A percentile compares a stretch with the other conserved stretches of the same genome.
Conservation (phyloP, 139 green algal species). For the Closterium sp. region DNA sequence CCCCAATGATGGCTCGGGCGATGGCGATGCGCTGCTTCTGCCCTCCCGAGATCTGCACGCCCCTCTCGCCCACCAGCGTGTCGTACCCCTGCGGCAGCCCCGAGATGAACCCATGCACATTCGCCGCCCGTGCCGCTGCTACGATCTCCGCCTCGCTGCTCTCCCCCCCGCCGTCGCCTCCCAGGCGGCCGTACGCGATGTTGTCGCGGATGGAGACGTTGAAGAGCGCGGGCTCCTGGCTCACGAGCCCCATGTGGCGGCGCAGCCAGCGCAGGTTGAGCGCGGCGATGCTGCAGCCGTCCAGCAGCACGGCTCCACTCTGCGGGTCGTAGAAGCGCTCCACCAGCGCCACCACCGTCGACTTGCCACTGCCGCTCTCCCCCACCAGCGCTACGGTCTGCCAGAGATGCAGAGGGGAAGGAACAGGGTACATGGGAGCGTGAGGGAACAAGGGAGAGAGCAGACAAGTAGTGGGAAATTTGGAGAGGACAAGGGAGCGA, state of each 20-base stretch:
- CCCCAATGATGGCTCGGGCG: conserved; percentile 78
- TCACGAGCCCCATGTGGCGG: conserved; percentile 73
- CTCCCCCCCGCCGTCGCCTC: conserved; percentile 33
- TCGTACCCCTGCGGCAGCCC: conserved; percentile 62
- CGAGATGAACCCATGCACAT: conserved; percentile 76
- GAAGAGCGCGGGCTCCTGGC: conserved; percentile 75
- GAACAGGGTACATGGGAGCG: not conserved
- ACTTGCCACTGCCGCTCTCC: conserved; percentile 87
- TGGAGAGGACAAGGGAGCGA: no score
- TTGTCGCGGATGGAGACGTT: conserved; percentile 74
- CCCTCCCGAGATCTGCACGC: conserved; percentile 69
- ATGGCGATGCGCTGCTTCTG: conserved; percentile 94
- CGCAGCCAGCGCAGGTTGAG: conserved; percentile 82
- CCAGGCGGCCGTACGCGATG: conserved; percentile 69
- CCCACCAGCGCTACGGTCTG: conserved; percentile 85
- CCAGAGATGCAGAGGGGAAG: not conserved
- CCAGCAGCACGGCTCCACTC: conserved; percentile 66
- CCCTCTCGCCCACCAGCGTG: conserved; percentile 42
- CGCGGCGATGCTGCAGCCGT: conserved; percentile 69
- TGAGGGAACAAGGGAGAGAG: not conserved
- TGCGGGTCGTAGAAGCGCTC: conserved; percentile 80
- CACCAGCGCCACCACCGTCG: conserved; percentile 80
- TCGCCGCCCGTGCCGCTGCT: conserved; percentile 61
- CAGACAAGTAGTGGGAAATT: not conserved
- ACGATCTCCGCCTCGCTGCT: conserved; percentile 39